Evolutionary conservation across 257 asterid species (phyloP).

Genomic region (Nicotiana benthamiana): DNA sequence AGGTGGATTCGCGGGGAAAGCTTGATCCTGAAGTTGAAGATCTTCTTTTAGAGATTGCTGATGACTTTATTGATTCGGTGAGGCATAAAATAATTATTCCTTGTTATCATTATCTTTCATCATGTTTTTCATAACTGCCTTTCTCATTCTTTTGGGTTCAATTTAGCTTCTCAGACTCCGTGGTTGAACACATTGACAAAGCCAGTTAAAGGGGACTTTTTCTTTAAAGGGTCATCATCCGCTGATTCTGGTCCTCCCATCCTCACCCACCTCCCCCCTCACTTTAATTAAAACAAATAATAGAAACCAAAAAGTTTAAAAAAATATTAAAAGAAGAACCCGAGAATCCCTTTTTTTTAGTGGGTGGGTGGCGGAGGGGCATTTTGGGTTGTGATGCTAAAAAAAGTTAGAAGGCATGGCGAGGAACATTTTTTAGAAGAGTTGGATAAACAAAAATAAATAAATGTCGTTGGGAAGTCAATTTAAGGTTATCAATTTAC

Average conservation of each 20-base stretch:
- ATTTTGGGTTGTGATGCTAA: neutral
- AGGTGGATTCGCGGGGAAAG: constrained; percentile 57
- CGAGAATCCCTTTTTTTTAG: neutral
- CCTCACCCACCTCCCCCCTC: neutral
- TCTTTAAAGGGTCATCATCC: neutral
- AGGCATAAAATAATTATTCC: constrained; percentile 19
- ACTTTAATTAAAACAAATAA: neutral
- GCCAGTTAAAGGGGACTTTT: neutral
- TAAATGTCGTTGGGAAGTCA: neutral
- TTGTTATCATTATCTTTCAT: neutral
- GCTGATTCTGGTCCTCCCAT: neutral
- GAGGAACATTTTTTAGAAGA: neutral
- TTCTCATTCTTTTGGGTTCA: neutral
- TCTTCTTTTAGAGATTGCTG: constrained; percentile 67
- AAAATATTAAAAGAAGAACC: neutral
- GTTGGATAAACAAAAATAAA: neutral
- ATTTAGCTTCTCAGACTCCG: neutral
- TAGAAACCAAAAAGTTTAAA: neutral
- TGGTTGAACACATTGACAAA: neutral
- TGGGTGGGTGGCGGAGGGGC: too few relatives aligned
- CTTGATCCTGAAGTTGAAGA: constrained; percentile 86
- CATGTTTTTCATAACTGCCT: neutral
- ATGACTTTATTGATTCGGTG: constrained; percentile 77
- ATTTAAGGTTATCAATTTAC: neutral
- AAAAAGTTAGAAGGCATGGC: neutral